Conservation (phyloP, 2,329 filamentous ascomycete species). For the Arthrobotrys entomopaga region DNA sequence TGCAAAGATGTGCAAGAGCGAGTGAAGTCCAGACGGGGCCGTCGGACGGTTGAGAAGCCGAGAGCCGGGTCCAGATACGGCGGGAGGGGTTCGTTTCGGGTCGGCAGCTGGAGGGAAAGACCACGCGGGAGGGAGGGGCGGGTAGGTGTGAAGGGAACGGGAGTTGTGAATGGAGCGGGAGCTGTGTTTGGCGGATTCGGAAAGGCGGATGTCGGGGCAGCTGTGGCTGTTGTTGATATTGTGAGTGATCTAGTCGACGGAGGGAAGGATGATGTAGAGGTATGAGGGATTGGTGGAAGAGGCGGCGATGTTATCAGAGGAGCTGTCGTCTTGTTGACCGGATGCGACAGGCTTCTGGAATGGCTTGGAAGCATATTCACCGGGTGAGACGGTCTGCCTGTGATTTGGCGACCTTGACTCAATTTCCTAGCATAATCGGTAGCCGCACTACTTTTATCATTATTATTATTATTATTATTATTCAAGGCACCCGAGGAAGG, state of each 20-base stretch:
- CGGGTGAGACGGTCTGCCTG: slow-evolving; percentile 23
- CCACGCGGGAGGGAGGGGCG: slow-evolving; percentile 48
- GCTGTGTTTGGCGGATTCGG: slow-evolving; percentile 6
- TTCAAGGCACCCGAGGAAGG: not conserved
- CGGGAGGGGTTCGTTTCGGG: slow-evolving; percentile 40
- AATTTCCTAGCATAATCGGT: slow-evolving; percentile 21
- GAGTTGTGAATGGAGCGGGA: slow-evolving; percentile 17
- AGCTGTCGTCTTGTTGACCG: slow-evolving; percentile 48
- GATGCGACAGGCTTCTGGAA: slow-evolving; percentile 51
- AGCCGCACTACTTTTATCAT: slow-evolving; percentile 1
- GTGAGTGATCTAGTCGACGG: slow-evolving; percentile 16
- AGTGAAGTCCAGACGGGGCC: slow-evolving; percentile 51
- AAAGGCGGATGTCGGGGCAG: slow-evolving; percentile 15
- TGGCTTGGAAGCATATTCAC: slow-evolving; percentile 43
- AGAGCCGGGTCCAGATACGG: slow-evolving; percentile 51
- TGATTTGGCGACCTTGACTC: slow-evolving; percentile 22
- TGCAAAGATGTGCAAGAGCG: slow-evolving; percentile 47
- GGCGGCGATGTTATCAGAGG: slow-evolving; percentile 3
- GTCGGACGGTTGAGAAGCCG: slow-evolving; percentile 49
- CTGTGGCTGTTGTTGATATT: slow-evolving; percentile 1
- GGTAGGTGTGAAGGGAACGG: slow-evolving; percentile 41
- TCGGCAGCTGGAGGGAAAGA: slow-evolving; percentile 42
- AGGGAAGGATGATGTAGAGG: slow-evolving; percentile 30
- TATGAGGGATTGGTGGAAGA: slow-evolving; percentile 9
- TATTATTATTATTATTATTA: slow-evolving; percentile 13